Conservation (phyloP, 495 filamentous ascomycete genomes). For the Tuber magnatum region DNA sequence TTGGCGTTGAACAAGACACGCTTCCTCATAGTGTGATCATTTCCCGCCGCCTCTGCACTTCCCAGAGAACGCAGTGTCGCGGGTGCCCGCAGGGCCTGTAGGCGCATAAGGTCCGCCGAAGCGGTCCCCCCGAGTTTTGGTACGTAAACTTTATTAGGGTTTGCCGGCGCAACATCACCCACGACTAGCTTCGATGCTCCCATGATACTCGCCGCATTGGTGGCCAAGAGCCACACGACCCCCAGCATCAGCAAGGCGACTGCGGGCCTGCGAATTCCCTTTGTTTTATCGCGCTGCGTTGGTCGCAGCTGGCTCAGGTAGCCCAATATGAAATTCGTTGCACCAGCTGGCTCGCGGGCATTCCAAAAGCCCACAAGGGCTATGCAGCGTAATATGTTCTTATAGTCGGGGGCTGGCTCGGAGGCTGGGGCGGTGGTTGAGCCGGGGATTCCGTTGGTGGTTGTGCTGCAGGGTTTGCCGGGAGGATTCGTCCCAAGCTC, state of each 20-base stretch:
- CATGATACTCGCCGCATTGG: background rate
- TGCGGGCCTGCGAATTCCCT: too few relatives aligned
- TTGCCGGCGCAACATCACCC: background rate
- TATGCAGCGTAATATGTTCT: background rate
- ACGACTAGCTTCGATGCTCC: background rate
- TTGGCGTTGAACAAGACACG: background rate
- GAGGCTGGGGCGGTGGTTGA: too few relatives aligned
- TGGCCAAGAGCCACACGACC: background rate
- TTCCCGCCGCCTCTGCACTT: background rate
- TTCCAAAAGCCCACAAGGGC: background rate
- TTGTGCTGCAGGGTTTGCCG: too few relatives aligned
- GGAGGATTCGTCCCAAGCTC: too few relatives aligned
- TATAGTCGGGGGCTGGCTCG: too few relatives aligned
- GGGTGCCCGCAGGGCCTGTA: background rate
- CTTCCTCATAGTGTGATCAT: background rate
- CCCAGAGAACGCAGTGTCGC: background rate
- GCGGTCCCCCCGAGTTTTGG: background rate
- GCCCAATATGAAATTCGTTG: background rate
- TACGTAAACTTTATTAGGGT: background rate
- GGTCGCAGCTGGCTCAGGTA: background rate
- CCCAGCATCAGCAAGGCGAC: background rate
- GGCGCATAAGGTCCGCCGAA: background rate
- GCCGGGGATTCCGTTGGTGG: too few relatives aligned
- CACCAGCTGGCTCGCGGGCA: background rate
- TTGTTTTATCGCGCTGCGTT: too few relatives aligned